Conservation (phyloP, 2,329 filamentous ascomycete genomes). For the Fusarium sp. region DNA sequence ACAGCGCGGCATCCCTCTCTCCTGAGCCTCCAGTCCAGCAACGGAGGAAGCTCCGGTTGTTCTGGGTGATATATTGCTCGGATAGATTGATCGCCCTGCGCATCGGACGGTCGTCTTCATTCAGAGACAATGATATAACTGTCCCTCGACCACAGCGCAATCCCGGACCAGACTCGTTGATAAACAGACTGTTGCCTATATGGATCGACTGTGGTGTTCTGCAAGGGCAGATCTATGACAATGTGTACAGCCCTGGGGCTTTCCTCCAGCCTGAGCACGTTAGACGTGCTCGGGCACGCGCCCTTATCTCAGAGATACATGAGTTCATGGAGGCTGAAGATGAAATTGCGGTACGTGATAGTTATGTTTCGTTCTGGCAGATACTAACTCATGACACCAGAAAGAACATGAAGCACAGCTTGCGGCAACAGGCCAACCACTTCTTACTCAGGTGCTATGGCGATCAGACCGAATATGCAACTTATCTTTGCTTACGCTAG, state of each 20-base stretch:
- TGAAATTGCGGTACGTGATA: background rate
- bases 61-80: conserved; percentile 40
- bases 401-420: background rate
- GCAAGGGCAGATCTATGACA: conserved; percentile 42
- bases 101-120: conserved; percentile 38
- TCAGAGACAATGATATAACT: conserved; percentile 44
- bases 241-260: conserved; percentile 42
- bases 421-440: background rate
- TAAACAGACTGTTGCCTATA: background rate
- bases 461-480: conserved; percentile 31
- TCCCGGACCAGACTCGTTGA: background rate
- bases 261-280: conserved; percentile 32
- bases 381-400: background rate
- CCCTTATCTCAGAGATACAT: conserved; percentile 18
- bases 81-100: conserved; percentile 42
- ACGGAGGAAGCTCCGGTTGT: conserved; percentile 28
- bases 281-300: conserved; percentile 26
- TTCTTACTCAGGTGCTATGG: background rate
- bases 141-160: conserved; percentile 14
- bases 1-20: conserved; percentile 22
- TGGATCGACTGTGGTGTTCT: conserved; percentile 31
- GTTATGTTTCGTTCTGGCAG: background rate
- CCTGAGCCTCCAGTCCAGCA: conserved; percentile 7
- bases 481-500: conserved; percentile 38
- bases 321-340: background rate